A percentile compares a stretch with the other conserved stretches of the same genome.
Evolutionary conservation across 1,284 basidiomycete species (phyloP).

Genomic region (Termitomyces sp.): DNA sequence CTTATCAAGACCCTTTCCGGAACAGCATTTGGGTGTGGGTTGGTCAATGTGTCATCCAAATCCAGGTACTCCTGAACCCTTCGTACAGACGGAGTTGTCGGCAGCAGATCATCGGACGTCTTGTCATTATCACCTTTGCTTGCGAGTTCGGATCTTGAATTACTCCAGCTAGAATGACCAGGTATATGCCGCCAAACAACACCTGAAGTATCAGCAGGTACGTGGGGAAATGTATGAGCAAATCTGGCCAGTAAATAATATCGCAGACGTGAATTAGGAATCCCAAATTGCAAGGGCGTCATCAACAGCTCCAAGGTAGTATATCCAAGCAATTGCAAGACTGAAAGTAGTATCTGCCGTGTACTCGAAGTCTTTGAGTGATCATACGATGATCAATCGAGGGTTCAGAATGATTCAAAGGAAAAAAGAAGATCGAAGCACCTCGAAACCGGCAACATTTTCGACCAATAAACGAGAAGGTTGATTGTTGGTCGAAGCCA

Average conservation of each 20-base stretch:
- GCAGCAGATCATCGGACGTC: background rate
- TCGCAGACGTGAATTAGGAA: slow-evolving; percentile 73
- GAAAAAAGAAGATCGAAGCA: slow-evolving; percentile 26
- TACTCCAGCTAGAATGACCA: slow-evolving; percentile 39
- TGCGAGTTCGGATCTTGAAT: slow-evolving; percentile 25
- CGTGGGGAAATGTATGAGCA: slow-evolving; percentile 32
- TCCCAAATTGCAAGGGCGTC: slow-evolving; percentile 70
- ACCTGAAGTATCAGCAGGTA: slow-evolving; percentile 13
- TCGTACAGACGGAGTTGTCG: slow-evolving; percentile 13
- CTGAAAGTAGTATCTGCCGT: slow-evolving; percentile 44
- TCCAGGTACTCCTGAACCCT: slow-evolving; percentile 52
- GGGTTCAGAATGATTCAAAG: slow-evolving; percentile 7
- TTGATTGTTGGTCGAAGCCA: slow-evolving; percentile 37
- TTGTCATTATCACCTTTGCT: slow-evolving; percentile 7
- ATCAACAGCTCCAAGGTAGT: slow-evolving; percentile 55
- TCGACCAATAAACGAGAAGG: slow-evolving; percentile 64
- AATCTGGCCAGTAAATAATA: slow-evolving; percentile 72
- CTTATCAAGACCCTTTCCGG: slow-evolving; percentile 61
- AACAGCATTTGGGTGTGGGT: slow-evolving; percentile 31
- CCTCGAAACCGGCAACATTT: slow-evolving; percentile 80
- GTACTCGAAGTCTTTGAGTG: slow-evolving; percentile 54
- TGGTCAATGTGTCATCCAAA: slow-evolving; percentile 13
- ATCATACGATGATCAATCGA: background rate
- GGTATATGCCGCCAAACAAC: slow-evolving; percentile 49
- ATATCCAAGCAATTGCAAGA: slow-evolving; percentile 50